Conservation (phyloP, 805 yeast species). For the Barnettozyma salicaria region DNA sequence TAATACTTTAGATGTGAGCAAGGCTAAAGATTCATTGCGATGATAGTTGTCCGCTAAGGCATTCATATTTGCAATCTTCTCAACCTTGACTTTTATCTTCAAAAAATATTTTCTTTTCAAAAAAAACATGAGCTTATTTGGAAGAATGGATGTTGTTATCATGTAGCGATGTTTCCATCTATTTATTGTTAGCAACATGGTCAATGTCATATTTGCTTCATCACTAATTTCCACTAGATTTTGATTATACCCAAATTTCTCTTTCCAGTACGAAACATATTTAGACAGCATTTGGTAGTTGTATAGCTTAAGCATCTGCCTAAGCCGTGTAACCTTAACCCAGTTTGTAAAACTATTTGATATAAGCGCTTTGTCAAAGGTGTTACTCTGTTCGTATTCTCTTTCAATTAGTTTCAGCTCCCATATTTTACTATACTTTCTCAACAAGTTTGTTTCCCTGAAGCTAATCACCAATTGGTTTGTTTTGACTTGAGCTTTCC, state of each 20-base stretch:
- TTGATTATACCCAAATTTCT: constrained; percentile 4
- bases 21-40: not conserved
- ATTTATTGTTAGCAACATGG: constrained; percentile 18
- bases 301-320: not conserved
- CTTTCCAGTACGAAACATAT: constrained; percentile 11
- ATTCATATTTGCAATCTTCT: not conserved
- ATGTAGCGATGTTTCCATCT: constrained; percentile 13
- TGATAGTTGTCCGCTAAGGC: not conserved
- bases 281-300: not conserved
- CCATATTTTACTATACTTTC: constrained; percentile 11
- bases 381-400: constrained; percentile 1
- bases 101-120: constrained; percentile 8
- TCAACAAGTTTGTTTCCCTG: not conserved
- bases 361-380: constrained; percentile 1
- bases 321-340: constrained; percentile 1
- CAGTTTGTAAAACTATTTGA: constrained; percentile 1
- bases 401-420: constrained; percentile 5
- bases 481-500: constrained; percentile 11
- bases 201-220: constrained; percentile 14
- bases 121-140: constrained; percentile 7
- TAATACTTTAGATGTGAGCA: not conserved
- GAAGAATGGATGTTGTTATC: not conserved
- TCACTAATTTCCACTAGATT: constrained; percentile 11
- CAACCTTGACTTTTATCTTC: constrained; percentile 4
- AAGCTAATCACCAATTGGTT: not conserved